Evolutionary conservation across 129 eudicot species (phyloP), one percentile per base, ranked within the genome.

Genomic region (Tanacetum coccineum): DNA sequence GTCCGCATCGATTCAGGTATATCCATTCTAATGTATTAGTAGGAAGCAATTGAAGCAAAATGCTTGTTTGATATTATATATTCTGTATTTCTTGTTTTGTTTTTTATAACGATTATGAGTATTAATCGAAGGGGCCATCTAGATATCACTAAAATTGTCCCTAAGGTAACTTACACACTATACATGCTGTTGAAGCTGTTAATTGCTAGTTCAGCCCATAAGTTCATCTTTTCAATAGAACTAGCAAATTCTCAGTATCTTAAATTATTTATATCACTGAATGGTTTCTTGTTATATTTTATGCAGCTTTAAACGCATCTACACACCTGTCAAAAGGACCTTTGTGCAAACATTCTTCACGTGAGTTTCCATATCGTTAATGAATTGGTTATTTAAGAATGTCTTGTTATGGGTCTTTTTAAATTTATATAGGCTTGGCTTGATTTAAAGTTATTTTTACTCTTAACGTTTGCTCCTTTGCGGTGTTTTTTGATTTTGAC

Each of bases 401-500:
- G 26, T 14, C 32, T 12, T 56, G 25, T 22, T 44, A 2, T 68
- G 13, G 53, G 22, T 18, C 52, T 50, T 45, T 9, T 26, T 40
- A 28, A 30, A 39, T 13, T 56, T 66, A 6, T 57, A 66, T 5
- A n/a, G n/a, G n/a, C n/a, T n/a, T n/a, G n/a, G n/a, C n/a, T n/a
- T n/a, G n/a, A n/a, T n/a, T n/a, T n/a, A n/a, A n/a, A n/a, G n/a
- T n/a, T n/a, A n/a, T n/a, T n/a, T n/a, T n/a, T n/a, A n/a, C n/a
- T n/a, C n/a, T n/a, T n/a, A n/a, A n/a, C n/a, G n/a, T n/a, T n/a
- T n/a, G n/a, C n/a, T n/a, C n/a, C 20, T 30, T 73, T 66, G 62
- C 63, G 87, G 97, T 90, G 95, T n/a, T n/a, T 54, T 87, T 90
- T 79, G 97, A 90, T 77, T 87, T 80, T 18, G 84, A 79, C 70